Base-by-base conservation (phyloP, 805 yeast genomes). In the Lachancea cidri region DNA sequence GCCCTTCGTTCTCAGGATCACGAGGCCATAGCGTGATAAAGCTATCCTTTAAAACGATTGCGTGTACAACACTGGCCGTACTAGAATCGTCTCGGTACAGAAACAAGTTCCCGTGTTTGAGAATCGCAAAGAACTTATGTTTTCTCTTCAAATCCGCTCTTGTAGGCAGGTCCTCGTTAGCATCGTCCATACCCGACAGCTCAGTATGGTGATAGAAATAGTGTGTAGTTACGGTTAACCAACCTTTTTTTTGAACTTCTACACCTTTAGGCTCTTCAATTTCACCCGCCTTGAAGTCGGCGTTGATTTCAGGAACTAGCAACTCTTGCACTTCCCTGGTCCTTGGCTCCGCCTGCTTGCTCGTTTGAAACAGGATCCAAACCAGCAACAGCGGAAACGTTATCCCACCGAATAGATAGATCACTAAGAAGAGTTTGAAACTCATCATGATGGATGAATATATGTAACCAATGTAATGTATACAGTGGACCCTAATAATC, bases 11-110 rank as follows among this genome's bases (percentile, higher is more conserved):
- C 2, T 71, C 67, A 29, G 82, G 60, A 36, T 70, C 65, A 29
- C 89, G 74, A 1, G 98, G 98, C 96, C 97, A 93, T 5, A 89
- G 65, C 1, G 85, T 68, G 1, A 88, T 83, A 27, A 86, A 69
- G 50, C 78, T 77, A 51, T 81, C 76, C 4, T 83, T 74, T 17
- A 93, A 61, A 2, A 85, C 87, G 44, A 93, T 77, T 6, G 85
- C 95, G 61, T 86, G 89, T 47, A 58, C 79, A 79, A 54, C 70
- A 73, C 57, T 77, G 71, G 36, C 70, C 67, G 45, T 48, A 1
- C 48, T 45, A 1, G 55, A 29, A 32, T 81, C 83, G 55, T 84
- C 86, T 45, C 77, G 77, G 64, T 86, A 91, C n/a, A 93, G 67
- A 55, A 89, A 86, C 41, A 93, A 64, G 55, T 88, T 88, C 0